Percentiles rank a stretch among this genome's conserved stretches.
Evolutionary conservation across 1,284 basidiomycete species (phyloP).

Genomic region (Pterulicium gracile): DNA sequence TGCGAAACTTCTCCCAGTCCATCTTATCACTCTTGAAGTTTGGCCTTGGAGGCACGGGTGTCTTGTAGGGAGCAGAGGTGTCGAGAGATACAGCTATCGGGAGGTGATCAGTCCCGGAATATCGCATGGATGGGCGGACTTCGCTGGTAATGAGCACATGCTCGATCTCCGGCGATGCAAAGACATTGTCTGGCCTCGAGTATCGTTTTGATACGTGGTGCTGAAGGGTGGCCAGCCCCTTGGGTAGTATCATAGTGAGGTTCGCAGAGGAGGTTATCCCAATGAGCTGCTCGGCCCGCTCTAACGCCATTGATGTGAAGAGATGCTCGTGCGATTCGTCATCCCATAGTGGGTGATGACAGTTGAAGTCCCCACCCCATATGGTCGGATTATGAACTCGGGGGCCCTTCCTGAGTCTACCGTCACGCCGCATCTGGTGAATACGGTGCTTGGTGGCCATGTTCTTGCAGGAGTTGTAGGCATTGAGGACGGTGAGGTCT

Average conservation of each 20-base stretch:
- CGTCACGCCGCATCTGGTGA: not conserved
- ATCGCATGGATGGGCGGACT: too few relatives aligned
- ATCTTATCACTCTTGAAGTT: slow-evolving; percentile 14
- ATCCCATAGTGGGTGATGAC: slow-evolving; percentile 24
- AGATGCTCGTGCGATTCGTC: slow-evolving; percentile 15
- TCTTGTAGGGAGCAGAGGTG: too few relatives aligned
- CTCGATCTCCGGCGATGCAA: not conserved
- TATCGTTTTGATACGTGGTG: slow-evolving; percentile 13
- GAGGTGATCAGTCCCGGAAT: too few relatives aligned
- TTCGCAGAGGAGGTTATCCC: slow-evolving; percentile 8
- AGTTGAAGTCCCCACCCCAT: slow-evolving; percentile 25
- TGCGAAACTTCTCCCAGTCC: slow-evolving; percentile 16
- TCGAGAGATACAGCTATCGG: too few relatives aligned
- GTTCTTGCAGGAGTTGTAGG: slow-evolving; percentile 18
- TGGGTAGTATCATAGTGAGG: slow-evolving; percentile 17
- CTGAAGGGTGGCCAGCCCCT: slow-evolving; percentile 15
- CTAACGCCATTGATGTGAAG: slow-evolving; percentile 12
- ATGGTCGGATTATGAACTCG: too few relatives aligned
- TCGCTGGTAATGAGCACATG: too few relatives aligned
- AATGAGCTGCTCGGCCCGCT: slow-evolving; percentile 14
- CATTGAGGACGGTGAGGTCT: slow-evolving; percentile 15
- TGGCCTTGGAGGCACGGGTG: too few relatives aligned
- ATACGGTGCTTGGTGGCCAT: slow-evolving; percentile 11
- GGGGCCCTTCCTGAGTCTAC: too few relatives aligned
- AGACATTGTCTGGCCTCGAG: slow-evolving; percentile 22